phyloP scores from a whole-genome alignment of 1,284 basidiomycete species.

The Ceratobasidium sp. region DNA sequence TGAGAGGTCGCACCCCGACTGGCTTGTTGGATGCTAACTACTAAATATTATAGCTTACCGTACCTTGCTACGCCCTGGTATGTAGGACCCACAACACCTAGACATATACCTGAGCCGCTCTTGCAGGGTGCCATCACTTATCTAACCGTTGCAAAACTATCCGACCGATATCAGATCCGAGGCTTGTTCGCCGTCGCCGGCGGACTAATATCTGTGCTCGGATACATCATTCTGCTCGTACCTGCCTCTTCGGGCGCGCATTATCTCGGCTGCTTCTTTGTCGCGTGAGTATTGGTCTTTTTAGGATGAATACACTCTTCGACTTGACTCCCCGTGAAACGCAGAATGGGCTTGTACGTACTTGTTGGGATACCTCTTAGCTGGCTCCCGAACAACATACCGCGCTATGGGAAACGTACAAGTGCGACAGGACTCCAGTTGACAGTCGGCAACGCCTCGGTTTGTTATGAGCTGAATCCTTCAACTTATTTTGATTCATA shows the following conservation, averaged over 20 bases:
- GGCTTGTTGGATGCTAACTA: not conserved
- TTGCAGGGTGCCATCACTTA: constrained; percentile 26
- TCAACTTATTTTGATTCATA: not conserved
- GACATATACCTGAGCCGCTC: not conserved
- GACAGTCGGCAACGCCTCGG: constrained; percentile 47
- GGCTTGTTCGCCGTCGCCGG: constrained; percentile 29
- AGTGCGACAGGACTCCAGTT: constrained; percentile 47
- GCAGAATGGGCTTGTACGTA: constrained; percentile 46
- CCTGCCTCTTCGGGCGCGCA: constrained; percentile 15
- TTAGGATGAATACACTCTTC: not conserved
- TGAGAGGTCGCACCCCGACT: not conserved
- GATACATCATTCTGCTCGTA: constrained; percentile 45
- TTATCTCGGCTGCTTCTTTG: constrained; percentile 45
- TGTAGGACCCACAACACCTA: not conserved
- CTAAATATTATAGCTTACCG: constrained; percentile 28
- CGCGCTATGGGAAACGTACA: constrained; percentile 47
- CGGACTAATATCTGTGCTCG: constrained; percentile 34
- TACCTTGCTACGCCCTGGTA: constrained; percentile 46
- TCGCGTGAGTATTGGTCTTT: constrained; percentile 29
- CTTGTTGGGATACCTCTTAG: constrained; percentile 46
- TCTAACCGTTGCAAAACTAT: constrained; percentile 23
- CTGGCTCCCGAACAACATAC: constrained; percentile 48
- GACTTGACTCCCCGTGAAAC: not conserved
- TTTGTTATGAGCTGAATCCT: not conserved
- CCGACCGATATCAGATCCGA: constrained; percentile 32